Percentiles rank a stretch among this genome's conserved stretches.
These are phyloP conservation scores for Serendipita vermifera DNA, from an alignment of 768 basidiomycete species.

Conservation along the genomic window DNA sequence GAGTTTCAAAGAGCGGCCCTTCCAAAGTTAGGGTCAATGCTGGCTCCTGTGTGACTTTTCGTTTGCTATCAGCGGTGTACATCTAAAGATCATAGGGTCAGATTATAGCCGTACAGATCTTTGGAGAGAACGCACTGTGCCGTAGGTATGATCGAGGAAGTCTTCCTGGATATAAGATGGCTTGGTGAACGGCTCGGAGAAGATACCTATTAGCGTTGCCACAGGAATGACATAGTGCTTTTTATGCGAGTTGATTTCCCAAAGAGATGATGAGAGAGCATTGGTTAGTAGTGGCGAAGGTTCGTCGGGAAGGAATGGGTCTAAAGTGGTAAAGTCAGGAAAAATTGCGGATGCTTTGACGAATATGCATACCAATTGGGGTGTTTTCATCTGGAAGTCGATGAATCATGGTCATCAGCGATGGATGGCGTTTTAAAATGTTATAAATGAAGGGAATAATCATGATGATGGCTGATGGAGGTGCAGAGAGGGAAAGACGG, in stretches of 20 bases:
- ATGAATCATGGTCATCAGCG: conserved; percentile 89
- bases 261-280: conserved; percentile 78
- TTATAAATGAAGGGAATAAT: conserved; percentile 92
- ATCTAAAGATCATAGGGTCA: conserved; percentile 35
- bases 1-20: no score
- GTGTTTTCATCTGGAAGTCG: conserved; percentile 25
- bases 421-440: conserved; percentile 79
- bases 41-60: conserved; percentile 72
- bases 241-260: conserved; percentile 76
- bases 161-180: conserved; percentile 84
- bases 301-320: conserved; percentile 60
- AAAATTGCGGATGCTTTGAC: background rate
- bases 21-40: no score
- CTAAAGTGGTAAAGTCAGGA: conserved; percentile 22
- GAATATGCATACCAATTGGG: conserved; percentile 12
- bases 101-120: no score
- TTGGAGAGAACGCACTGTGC: conserved; percentile 52
- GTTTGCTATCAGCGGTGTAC: conserved; percentile 68
- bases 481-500: conserved; percentile 67
- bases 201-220: conserved; percentile 77
- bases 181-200: conserved; percentile 86
- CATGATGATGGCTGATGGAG: conserved; percentile 83
- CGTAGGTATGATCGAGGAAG: conserved; percentile 88
- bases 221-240: conserved; percentile 77
- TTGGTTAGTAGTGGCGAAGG: conserved; percentile 60